These are phyloP conservation scores for Nidula microcarpa DNA, from an alignment of 768 basidiomycete genomes.

Conservation along the genomic window DNA sequence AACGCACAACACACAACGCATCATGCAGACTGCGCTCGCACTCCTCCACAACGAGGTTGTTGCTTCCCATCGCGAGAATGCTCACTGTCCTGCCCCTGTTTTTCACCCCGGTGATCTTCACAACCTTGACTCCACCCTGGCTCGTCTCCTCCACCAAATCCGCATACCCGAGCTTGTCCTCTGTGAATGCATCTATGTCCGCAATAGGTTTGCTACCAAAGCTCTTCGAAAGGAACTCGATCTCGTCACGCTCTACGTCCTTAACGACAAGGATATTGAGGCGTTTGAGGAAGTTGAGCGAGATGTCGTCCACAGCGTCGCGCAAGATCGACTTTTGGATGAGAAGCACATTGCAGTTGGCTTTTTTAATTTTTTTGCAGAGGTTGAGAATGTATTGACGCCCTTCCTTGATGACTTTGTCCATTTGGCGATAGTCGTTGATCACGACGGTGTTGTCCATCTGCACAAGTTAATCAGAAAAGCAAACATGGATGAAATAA, in stretches of 20 bases:
- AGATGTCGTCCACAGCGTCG: slow-evolving; percentile 97
- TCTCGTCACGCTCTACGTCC: slow-evolving; percentile 98
- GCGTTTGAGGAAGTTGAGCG: slow-evolving; percentile 95
- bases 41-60: slow-evolving; percentile 92
- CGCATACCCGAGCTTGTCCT: slow-evolving; percentile 96
- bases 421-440: slow-evolving; percentile 99
- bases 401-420: slow-evolving; percentile 99
- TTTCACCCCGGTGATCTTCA: slow-evolving; percentile 92
- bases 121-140: slow-evolving; percentile 82
- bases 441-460: slow-evolving; percentile 99
- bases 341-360: slow-evolving; percentile 98
- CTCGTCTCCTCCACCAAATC: slow-evolving; percentile 91
- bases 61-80: slow-evolving; percentile 92
- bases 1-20: slow-evolving; percentile 97
- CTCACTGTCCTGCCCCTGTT: slow-evolving; percentile 93
- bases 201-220: slow-evolving; percentile 95
- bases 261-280: slow-evolving; percentile 96
- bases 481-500: slow-evolving; percentile 1
- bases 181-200: slow-evolving; percentile 96
- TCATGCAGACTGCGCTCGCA: slow-evolving; percentile 97
- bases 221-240: slow-evolving; percentile 94
- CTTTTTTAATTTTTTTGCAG: slow-evolving; percentile 99
- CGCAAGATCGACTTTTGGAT: slow-evolving; percentile 99
- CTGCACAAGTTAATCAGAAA: slow-evolving; percentile 36
- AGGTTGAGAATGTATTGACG: slow-evolving; percentile 96